phyloP scores from a whole-genome alignment of 2,329 filamentous ascomycete species.

The Lachnellula hyalina region DNA sequence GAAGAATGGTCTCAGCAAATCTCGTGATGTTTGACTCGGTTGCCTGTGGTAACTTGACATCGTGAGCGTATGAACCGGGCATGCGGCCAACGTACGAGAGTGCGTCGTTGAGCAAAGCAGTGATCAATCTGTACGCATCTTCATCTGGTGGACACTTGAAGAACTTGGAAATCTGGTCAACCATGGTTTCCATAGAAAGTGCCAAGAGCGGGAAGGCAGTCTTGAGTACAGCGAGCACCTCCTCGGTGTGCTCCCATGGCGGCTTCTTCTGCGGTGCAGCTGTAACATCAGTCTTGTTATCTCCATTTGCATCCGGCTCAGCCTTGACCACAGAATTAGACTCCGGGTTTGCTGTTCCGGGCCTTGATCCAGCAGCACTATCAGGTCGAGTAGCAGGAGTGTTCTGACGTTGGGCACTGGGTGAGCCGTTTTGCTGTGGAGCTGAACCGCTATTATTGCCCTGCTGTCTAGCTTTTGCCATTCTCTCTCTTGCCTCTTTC shows the following conservation, averaged over 20 bases:
- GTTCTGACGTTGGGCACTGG: conserved; percentile 24
- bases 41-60: conserved; percentile 81
- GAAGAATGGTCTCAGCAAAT: conserved; percentile 94
- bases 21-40: conserved; percentile 96
- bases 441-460: conserved; percentile 16
- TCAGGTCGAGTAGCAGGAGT: conserved; percentile 21
- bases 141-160: conserved; percentile 99
- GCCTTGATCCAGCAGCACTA: conserved; percentile 31
- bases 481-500: conserved; percentile 51
- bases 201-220: conserved; percentile 94
- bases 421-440: conserved; percentile 29
- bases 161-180: conserved; percentile 97
- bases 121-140: conserved; percentile 93
- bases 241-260: conserved; percentile 94
- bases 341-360: conserved; percentile 41
- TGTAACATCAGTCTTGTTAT: conserved; percentile 28
- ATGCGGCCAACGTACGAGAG: conserved; percentile 87
- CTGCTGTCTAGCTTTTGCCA: conserved; percentile 31
- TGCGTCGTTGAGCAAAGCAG: conserved; percentile 94
- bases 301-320: conserved; percentile 26
- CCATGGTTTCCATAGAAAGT: conserved; percentile 98
- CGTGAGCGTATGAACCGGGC: conserved; percentile 79
- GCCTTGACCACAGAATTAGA: conserved; percentile 25
- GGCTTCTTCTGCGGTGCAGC: conserved; percentile 52
- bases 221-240: conserved; percentile 92